phyloP scores from a whole-genome alignment of 2,329 filamentous ascomycete genomes.

The Pseudogymnoascus sp. region DNA sequence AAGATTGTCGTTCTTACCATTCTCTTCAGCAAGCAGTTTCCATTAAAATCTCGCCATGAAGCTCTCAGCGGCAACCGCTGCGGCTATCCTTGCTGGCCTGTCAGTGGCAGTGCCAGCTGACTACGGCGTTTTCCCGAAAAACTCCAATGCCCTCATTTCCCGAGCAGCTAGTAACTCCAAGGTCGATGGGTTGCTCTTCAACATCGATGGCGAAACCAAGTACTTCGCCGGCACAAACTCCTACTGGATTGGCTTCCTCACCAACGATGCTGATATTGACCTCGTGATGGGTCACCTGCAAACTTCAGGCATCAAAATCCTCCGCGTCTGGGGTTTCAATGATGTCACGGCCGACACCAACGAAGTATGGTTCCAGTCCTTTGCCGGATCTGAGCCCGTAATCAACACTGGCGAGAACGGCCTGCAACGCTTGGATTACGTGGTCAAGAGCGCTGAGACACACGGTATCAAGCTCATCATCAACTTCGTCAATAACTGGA shows the following conservation, averaged over 20 bases:
- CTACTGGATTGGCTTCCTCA: slow-evolving; percentile 47
- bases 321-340: slow-evolving; percentile 56
- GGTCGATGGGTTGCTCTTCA: slow-evolving; percentile 27
- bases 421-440: slow-evolving; percentile 57
- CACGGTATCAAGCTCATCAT: slow-evolving; percentile 57
- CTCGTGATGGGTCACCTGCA: slow-evolving; percentile 40
- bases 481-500: slow-evolving; percentile 64
- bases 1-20: too few species aligned
- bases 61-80: neutral
- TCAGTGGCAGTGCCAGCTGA: neutral
- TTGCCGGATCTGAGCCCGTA: slow-evolving; percentile 38
- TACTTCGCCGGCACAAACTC: slow-evolving; percentile 48
- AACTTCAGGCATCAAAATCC: slow-evolving; percentile 46
- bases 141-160: neutral
- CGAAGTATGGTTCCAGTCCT: slow-evolving; percentile 10
- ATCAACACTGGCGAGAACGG: slow-evolving; percentile 60
- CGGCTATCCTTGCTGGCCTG: neutral
- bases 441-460: slow-evolving; percentile 52
- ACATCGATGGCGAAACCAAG: slow-evolving; percentile 35
- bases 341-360: slow-evolving; percentile 37
- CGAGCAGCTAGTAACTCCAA: slow-evolving; percentile 7
- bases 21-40: neutral
- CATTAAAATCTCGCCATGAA: neutral
- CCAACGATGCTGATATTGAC: slow-evolving; percentile 46
- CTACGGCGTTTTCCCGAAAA: neutral